Evolutionary conservation across 148 eudicot species (phyloP).

Genomic region (Spergularia bocconei): DNA sequence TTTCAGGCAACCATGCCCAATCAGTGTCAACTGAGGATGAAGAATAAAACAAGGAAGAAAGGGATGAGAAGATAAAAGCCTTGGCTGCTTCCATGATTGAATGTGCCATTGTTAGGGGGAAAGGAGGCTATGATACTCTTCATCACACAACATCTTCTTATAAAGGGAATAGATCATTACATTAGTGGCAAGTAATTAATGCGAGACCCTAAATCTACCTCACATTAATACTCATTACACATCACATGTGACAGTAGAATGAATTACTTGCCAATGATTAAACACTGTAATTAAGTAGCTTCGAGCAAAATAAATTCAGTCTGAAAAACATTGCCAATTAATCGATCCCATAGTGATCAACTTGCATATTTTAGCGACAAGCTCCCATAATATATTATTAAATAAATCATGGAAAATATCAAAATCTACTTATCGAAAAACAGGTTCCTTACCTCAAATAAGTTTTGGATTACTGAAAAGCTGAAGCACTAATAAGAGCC

Average conservation of each 20-base stretch:
- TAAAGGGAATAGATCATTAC: background rate
- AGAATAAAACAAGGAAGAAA: background rate
- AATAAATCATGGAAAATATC: background rate
- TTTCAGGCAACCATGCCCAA: conserved; percentile 15
- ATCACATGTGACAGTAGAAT: background rate
- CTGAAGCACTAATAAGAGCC: background rate
- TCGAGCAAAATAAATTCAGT: background rate
- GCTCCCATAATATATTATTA: background rate
- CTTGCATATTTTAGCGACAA: background rate
- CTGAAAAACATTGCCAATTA: background rate
- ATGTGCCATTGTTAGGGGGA: background rate
- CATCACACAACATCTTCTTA: background rate
- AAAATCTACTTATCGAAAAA: background rate
- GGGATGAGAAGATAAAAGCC: background rate
- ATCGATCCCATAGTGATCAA: background rate
- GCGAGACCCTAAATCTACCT: conserved; percentile 14
- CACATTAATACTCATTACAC: background rate
- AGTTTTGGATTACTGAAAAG: background rate
- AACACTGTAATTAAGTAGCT: background rate
- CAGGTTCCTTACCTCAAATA: background rate
- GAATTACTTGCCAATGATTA: background rate
- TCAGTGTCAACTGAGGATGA: background rate
- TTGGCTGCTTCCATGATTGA: conserved; percentile 11
- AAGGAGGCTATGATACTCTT: background rate
- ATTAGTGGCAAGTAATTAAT: background rate